These are phyloP conservation scores for Beauveria scarabaeidicola DNA, from an alignment of 2,329 filamentous ascomycete genomes.

Conservation along the genomic window DNA sequence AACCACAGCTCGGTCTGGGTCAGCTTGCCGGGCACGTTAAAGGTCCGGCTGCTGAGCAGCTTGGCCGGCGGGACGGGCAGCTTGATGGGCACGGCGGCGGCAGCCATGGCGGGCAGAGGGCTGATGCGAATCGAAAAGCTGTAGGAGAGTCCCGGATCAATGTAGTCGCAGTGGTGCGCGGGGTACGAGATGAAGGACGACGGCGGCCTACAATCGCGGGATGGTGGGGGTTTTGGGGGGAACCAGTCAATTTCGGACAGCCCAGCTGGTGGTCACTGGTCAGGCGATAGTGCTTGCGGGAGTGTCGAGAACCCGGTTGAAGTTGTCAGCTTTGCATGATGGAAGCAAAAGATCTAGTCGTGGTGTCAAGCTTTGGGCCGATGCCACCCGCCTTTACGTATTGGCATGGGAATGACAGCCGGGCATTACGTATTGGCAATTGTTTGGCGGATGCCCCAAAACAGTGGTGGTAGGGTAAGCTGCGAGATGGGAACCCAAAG, in stretches of 20 bases:
- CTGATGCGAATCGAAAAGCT: conserved; percentile 8
- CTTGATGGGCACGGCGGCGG: conserved; percentile 11
- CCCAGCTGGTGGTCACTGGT: neutral
- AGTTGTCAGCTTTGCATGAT: neutral
- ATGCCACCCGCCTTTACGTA: neutral
- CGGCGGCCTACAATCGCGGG: neutral
- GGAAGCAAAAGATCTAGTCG: neutral
- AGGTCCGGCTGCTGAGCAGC: conserved; percentile 33
- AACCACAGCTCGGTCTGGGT: conserved; percentile 78
- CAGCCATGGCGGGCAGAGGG: conserved; percentile 8
- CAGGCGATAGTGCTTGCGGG: neutral
- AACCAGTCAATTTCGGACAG: neutral
- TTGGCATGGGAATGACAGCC: neutral
- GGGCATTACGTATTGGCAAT: conserved; percentile 6
- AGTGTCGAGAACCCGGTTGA: neutral
- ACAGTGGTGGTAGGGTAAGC: neutral
- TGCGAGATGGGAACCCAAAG: neutral
- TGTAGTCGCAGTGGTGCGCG: neutral
- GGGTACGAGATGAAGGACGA: neutral
- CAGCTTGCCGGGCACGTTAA: conserved; percentile 53
- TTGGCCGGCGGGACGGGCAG: conserved; percentile 28
- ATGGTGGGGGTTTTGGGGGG: conserved; percentile 1
- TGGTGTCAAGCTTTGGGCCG: neutral
- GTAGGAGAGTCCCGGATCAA: conserved; percentile 9
- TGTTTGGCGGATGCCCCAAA: neutral